Conservation (phyloP, 2,329 filamentous ascomycete genomes). For the Fusarium metavorans region DNA sequence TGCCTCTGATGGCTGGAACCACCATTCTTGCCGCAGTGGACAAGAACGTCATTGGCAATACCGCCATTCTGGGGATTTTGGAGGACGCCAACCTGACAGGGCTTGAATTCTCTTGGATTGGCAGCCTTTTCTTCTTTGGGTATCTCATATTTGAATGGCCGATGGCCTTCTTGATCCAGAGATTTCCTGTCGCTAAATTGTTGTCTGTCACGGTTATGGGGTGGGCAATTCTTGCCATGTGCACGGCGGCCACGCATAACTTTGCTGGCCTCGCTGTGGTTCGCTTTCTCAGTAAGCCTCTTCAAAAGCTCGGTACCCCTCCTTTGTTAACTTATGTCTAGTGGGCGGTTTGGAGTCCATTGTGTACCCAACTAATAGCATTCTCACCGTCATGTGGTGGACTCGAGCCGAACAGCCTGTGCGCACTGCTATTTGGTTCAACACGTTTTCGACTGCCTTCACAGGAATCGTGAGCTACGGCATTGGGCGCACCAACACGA, state of each 20-base stretch:
- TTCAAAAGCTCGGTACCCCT: no score
- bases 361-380: not conserved
- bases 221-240: not conserved
- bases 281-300: not conserved
- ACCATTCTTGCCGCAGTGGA: not conserved
- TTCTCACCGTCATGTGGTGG: not conserved
- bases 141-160: not conserved
- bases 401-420: not conserved
- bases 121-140: not conserved
- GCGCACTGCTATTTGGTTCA: not conserved
- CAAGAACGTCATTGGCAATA: not conserved
- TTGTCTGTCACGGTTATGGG: not conserved
- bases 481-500: not conserved
- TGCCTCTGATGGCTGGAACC: not conserved
- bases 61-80: not conserved
- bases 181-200: not conserved
- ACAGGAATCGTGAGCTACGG: not conserved
- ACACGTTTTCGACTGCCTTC: not conserved
- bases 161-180: not conserved
- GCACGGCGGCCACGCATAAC: not conserved
- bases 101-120: not conserved
- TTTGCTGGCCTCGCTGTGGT: not conserved
- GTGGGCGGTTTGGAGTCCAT: no score
- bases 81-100: not conserved
- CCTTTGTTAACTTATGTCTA: no score